These are phyloP conservation scores for Saturnispora dispora DNA, from an alignment of 805 yeast genomes.

Conservation along the genomic window DNA sequence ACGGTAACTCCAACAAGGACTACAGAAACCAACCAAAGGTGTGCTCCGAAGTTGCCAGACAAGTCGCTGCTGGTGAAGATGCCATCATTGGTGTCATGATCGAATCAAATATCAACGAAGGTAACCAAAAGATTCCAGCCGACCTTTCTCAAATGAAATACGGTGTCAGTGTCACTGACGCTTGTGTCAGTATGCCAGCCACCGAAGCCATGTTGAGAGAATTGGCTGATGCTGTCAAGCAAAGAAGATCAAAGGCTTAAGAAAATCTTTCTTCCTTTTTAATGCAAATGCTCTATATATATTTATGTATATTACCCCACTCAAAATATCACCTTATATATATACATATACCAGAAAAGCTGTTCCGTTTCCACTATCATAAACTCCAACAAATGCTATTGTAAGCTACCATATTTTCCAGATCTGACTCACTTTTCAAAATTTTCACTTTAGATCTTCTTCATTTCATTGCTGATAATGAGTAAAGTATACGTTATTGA, in stretches of 20 bases:
- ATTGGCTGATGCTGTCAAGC: conserved; percentile 74
- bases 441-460: neutral
- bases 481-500: conserved; percentile 66
- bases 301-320: neutral
- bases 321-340: neutral
- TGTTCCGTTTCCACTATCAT: no score
- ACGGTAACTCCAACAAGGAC: conserved; percentile 93
- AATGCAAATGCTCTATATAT: neutral
- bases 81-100: conserved; percentile 89
- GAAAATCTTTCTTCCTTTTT: neutral
- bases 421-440: conserved; percentile 1
- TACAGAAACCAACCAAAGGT: conserved; percentile 93
- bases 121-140: conserved; percentile 73
- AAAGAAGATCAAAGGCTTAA: conserved; percentile 48
- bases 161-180: conserved; percentile 96
- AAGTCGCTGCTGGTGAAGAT: conserved; percentile 72
- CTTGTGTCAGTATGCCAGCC: conserved; percentile 87
- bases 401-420: neutral
- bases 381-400: no score
- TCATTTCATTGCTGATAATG: conserved; percentile 3
- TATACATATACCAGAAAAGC: no score
- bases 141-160: conserved; percentile 59
- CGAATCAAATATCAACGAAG: conserved; percentile 86
- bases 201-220: conserved; percentile 74
- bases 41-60: conserved; percentile 71